Conservation (phyloP, 2,329 filamentous ascomycete genomes). For the Zymoseptoria tritici region DNA sequence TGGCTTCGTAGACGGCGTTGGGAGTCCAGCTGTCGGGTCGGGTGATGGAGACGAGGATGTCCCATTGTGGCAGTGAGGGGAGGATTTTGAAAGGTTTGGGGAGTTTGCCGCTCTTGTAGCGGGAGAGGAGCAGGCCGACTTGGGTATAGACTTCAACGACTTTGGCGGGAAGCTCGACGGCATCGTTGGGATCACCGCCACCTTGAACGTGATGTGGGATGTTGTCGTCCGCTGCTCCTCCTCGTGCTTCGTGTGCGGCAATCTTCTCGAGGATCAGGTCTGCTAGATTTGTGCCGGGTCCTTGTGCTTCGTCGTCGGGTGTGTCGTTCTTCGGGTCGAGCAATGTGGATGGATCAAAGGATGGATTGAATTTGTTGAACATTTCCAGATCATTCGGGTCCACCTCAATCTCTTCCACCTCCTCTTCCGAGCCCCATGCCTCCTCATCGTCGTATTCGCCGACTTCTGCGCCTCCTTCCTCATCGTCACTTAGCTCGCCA, state of each 20-base stretch:
- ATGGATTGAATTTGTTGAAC: slow-evolving; percentile 82
- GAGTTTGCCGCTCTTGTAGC: slow-evolving; percentile 92
- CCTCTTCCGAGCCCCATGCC: slow-evolving; percentile 67
- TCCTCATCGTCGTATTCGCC: slow-evolving; percentile 45
- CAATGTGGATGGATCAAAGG: slow-evolving; percentile 62
- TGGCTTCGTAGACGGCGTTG: slow-evolving; percentile 80
- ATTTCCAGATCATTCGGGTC: slow-evolving; percentile 82
- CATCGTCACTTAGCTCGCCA: slow-evolving; percentile 39
- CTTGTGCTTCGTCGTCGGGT: slow-evolving; percentile 29
- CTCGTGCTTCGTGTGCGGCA: slow-evolving; percentile 70
- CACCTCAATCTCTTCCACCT: slow-evolving; percentile 61
- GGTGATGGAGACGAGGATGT: slow-evolving; percentile 78
- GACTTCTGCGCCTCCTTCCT: slow-evolving; percentile 49
- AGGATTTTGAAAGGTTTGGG: slow-evolving; percentile 98
- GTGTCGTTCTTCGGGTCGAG: slow-evolving; percentile 57
- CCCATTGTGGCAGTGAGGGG: slow-evolving; percentile 86
- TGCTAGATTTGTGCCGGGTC: slow-evolving; percentile 65
- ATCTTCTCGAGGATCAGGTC: slow-evolving; percentile 94
- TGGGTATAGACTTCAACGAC: slow-evolving; percentile 92
- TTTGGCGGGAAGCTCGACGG: slow-evolving; percentile 79
- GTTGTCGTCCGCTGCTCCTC: slow-evolving; percentile 39
- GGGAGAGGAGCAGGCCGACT: slow-evolving; percentile 79
- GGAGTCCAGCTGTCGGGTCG: slow-evolving; percentile 70
- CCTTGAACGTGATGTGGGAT: slow-evolving; percentile 46
- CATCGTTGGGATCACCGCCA: slow-evolving; percentile 62